Conservation (phyloP, 2,329 filamentous ascomycete genomes). For the Leptosphaerulina australis region DNA sequence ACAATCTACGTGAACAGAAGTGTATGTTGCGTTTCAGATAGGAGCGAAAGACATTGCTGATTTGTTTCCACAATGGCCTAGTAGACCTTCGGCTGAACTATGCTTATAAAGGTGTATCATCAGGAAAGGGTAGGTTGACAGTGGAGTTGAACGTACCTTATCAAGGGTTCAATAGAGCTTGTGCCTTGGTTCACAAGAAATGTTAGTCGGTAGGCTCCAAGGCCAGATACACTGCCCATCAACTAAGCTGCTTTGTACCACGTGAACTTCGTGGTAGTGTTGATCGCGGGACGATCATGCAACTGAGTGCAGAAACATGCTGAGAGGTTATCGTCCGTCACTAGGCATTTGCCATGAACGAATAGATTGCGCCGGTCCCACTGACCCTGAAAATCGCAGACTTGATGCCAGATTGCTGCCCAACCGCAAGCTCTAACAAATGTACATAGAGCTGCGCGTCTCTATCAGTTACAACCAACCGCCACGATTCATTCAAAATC, state of each 20-base stretch:
- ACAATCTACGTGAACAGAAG: background rate
- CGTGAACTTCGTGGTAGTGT: background rate
- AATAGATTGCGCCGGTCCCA: slow-evolving; percentile 26
- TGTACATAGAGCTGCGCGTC: slow-evolving; percentile 8
- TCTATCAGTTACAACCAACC: background rate
- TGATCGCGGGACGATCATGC: slow-evolving; percentile 8
- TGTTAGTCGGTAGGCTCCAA: background rate
- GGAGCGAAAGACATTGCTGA: slow-evolving; percentile 52
- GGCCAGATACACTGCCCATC: background rate
- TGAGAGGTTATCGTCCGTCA: slow-evolving; percentile 9
- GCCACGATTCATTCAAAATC: background rate
- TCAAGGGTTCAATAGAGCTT: slow-evolving; percentile 36
- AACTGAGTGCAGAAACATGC: slow-evolving; percentile 1
- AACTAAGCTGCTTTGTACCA: background rate
- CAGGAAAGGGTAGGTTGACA: slow-evolving; percentile 30
- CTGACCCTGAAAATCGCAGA: slow-evolving; percentile 17
- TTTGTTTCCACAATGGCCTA: slow-evolving; percentile 49
- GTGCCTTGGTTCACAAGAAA: background rate
- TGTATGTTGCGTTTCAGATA: slow-evolving; percentile 43
- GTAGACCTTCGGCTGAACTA: slow-evolving; percentile 52
- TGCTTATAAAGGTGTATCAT: slow-evolving; percentile 51
- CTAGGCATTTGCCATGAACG: slow-evolving; percentile 5
- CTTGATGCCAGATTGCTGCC: slow-evolving; percentile 27
- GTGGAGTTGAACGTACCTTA: slow-evolving; percentile 33
- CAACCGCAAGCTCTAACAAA: slow-evolving; percentile 25